Evolutionary conservation across 495 filamentous ascomycete species (phyloP).

Genomic region (Neohortaea acidophila): DNA sequence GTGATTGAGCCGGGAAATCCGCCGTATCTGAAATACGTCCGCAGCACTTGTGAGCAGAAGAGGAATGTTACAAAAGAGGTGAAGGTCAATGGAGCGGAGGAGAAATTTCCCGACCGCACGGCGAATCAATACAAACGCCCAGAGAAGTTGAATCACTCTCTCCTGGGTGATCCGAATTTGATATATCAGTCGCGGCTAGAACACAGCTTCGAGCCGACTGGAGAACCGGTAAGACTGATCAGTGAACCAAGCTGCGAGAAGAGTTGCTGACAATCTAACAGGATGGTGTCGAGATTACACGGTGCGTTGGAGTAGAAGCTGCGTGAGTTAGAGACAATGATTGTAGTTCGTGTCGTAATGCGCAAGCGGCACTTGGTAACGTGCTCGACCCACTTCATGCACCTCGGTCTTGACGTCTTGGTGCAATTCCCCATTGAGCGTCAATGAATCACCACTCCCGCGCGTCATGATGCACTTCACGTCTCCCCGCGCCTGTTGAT

Average conservation of each 20-base stretch:
- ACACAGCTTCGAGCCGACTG: slow-evolving; percentile 53
- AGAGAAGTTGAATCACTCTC: slow-evolving; percentile 30
- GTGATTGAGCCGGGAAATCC: slow-evolving; percentile 61
- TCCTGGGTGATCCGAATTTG: slow-evolving; percentile 52
- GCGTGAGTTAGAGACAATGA: too few species aligned
- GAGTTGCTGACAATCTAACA: slow-evolving; percentile 23
- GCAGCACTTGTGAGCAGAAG: slow-evolving; percentile 39
- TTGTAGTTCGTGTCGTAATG: too few species aligned
- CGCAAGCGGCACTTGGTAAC: too few species aligned
- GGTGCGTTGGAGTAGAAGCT: slow-evolving; percentile 41
- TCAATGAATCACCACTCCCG: too few species aligned
- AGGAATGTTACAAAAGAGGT: slow-evolving; percentile 15
- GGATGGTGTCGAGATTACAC: slow-evolving; percentile 61
- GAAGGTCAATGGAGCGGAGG: slow-evolving; percentile 19
- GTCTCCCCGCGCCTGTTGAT: too few species aligned
- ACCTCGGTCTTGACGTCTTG: too few species aligned
- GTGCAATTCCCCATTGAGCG: too few species aligned
- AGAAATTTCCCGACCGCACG: slow-evolving; percentile 18
- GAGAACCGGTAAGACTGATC: slow-evolving; percentile 35
- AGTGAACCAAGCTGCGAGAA: neutral
- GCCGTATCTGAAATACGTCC: slow-evolving; percentile 53
- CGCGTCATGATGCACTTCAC: too few species aligned
- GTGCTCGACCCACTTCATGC: too few species aligned
- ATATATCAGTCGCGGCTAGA: slow-evolving; percentile 50
- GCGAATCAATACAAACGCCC: slow-evolving; percentile 30